Base-by-base conservation (phyloP, 805 yeast genomes). In the Torulaspora quercuum region DNA sequence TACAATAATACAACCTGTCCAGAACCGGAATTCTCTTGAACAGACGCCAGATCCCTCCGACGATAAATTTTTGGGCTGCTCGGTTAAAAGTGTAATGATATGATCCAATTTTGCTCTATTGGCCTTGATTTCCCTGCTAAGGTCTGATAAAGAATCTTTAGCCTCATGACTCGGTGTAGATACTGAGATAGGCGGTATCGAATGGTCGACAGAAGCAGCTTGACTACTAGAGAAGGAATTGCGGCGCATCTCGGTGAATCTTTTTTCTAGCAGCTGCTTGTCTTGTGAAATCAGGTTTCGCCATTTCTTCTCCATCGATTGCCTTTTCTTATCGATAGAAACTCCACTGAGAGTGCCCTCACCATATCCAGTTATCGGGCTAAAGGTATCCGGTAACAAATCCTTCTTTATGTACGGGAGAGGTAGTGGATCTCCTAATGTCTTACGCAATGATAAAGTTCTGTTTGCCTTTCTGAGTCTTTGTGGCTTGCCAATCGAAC, bases 371-470 rank as follows among this genome's bases (percentile, higher is more conserved):
- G n/a, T n/a, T n/a, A n/a, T n/a, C n/a, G n/a, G n/a, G n/a, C n/a
- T n/a, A n/a, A 25, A 8, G 16, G 9, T 20, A 13, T 19, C n/a
- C 29, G n/a, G 6, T 6, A 9, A 17, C 22, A 26, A 22, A 3
- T 33, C 25, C 5, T 37, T 22, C 2, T 46, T 39, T 11, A 55
- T 28, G 35, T 67, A 67, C 1, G 67, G 68, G 23, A 67, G 44
- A 2, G 71, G 71, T 13, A 66, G 29, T 2, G 72, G 72, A 9
- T 60, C 61, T 1, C 70, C 70, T 8, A 67, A 46, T 9, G 37
- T 30, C 13, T 41, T 42, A 21, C 49, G 45, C 9, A 43, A 30
- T 10, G 44, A 33, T 12, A 22, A 25, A 10, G 14, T 24, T 28
- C 33, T 23, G 33, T 35, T 26, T 25, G 24, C 15, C 22, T 18